These are phyloP conservation scores for Colletotrichum eleusines DNA, from an alignment of 2,329 filamentous ascomycete genomes.

Conservation along the genomic window DNA sequence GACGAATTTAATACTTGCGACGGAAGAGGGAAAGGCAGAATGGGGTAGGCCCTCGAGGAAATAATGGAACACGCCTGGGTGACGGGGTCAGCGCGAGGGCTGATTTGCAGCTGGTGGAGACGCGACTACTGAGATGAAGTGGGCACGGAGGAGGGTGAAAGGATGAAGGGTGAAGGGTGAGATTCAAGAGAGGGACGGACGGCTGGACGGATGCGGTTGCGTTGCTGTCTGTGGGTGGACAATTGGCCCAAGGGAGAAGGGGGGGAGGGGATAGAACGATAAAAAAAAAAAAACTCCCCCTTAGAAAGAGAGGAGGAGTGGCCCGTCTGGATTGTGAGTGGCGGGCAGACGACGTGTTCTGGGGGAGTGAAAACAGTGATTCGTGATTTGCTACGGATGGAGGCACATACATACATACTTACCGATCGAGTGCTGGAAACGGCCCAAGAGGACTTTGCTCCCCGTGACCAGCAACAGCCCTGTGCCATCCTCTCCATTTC, in stretches of 20 bases:
- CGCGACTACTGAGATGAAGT: conserved; percentile 22
- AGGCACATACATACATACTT: not conserved
- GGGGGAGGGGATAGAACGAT: not conserved
- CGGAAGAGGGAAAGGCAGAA: conserved; percentile 39
- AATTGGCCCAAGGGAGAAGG: not conserved
- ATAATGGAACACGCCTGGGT: conserved; percentile 39
- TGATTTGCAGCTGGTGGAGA: conserved; percentile 41
- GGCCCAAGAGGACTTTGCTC: not conserved
- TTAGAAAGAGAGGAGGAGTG: not conserved
- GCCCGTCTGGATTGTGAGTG: conserved; percentile 5
- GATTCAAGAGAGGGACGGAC: not conserved
- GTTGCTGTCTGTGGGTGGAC: conserved; percentile 8
- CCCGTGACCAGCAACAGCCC: not conserved
- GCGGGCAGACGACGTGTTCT: conserved; percentile 12
- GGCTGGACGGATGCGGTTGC: conserved; percentile 1
- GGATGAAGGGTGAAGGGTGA: conserved; percentile 22
- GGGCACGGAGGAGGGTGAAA: conserved; percentile 12
- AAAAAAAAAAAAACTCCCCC: too few species aligned
- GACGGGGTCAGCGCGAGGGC: conserved; percentile 36
- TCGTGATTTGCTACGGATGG: conserved; percentile 6
- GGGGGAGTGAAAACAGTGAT: conserved; percentile 13
- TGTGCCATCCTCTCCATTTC: not conserved
- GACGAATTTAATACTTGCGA: conserved; percentile 43
- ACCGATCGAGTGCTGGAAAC: not conserved
- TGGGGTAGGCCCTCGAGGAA: conserved; percentile 32